phyloP scores from a whole-genome alignment of 2,329 filamentous ascomycete genomes.

The Aspergillus ibericus region DNA sequence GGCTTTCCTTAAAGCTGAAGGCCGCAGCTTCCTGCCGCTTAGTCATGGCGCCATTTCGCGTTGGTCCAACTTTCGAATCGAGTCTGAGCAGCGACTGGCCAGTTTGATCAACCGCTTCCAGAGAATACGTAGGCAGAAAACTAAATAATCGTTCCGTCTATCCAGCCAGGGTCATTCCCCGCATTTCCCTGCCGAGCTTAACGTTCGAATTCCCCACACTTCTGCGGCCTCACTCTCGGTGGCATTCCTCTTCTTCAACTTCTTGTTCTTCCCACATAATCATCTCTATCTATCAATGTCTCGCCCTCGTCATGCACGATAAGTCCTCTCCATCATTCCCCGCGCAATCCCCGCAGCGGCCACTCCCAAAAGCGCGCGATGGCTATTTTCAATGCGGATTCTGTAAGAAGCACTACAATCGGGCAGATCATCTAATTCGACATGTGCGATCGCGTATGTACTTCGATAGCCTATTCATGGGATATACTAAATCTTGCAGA shows the following conservation, averaged over 20 bases:
- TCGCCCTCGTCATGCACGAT: slow-evolving; percentile 13
- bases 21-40: neutral
- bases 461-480: neutral
- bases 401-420: slow-evolving; percentile 54
- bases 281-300: neutral
- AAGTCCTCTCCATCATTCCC: slow-evolving; percentile 9
- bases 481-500: slow-evolving; percentile 10
- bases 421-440: slow-evolving; percentile 55
- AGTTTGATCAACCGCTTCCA: neutral
- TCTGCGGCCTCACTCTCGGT: neutral
- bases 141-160: neutral
- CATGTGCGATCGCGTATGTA: slow-evolving; percentile 13
- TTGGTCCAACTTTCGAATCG: neutral
- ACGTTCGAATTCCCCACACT: neutral
- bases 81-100: neutral
- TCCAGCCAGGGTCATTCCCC: neutral
- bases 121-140: neutral
- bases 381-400: slow-evolving; percentile 52
- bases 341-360: slow-evolving; percentile 9
- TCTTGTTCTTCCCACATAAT: neutral
- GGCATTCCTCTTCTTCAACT: neutral
- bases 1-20: neutral
- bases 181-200: neutral
- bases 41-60: neutral
- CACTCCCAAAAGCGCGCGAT: slow-evolving; percentile 17